Percentiles rank a stretch among this genome's conserved stretches.
phyloP scores from a whole-genome alignment of 192 early-diverging fungal genomes.

The Gryganskiella cystojenkinii region DNA sequence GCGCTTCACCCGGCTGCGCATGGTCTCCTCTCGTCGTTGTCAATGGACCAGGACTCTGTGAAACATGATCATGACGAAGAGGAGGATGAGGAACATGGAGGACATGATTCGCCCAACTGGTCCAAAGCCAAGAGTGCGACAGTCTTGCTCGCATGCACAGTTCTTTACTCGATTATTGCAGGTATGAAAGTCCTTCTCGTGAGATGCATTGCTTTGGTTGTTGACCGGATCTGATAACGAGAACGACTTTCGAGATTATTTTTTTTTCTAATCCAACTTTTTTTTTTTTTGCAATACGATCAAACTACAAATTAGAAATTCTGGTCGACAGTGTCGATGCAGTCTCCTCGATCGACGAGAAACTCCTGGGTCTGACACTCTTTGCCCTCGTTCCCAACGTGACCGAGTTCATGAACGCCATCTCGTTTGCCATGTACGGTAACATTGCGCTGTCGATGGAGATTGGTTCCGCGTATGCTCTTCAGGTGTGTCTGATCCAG shows the following conservation, averaged over 20 bases:
- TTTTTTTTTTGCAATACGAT: background rate
- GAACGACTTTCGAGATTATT: too few species aligned
- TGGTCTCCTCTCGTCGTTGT: conserved; percentile 37
- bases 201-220: background rate
- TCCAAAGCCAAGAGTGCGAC: conserved; percentile 79
- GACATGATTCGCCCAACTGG: conserved; percentile 97
- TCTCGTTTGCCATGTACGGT: conserved; percentile 92
- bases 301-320: conserved; percentile 70
- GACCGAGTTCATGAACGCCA: conserved; percentile 95
- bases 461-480: conserved; percentile 95
- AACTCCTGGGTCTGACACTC: conserved; percentile 91
- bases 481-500: conserved; percentile 95
- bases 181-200: conserved; percentile 19
- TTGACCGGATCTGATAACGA: background rate
- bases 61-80: conserved; percentile 63
- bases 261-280: background rate
- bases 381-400: conserved; percentile 95
- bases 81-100: conserved; percentile 71
- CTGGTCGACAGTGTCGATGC: conserved; percentile 87
- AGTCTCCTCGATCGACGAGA: conserved; percentile 82
- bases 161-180: conserved; percentile 88
- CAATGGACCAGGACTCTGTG: conserved; percentile 38
- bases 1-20: conserved; percentile 35
- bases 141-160: conserved; percentile 84
- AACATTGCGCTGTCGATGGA: conserved; percentile 91